Percentiles rank a stretch among this genome's conserved stretches.
phyloP scores from a whole-genome alignment of 768 basidiomycete genomes.

The Leccinum boreale region DNA sequence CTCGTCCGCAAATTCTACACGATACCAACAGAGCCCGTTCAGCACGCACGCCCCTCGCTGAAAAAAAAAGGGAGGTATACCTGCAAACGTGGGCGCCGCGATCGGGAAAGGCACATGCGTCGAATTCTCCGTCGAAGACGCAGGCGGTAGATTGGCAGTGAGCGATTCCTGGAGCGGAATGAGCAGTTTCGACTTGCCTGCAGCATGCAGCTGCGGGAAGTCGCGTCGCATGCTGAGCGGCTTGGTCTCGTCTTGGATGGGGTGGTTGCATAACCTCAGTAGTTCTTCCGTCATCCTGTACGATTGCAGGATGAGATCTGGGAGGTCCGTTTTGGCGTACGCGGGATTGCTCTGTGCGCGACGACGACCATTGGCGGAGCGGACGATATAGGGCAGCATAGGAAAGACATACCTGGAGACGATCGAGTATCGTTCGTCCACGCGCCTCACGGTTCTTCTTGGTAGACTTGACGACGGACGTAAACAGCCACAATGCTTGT shows the following conservation, averaged over 20 bases:
- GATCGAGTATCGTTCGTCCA: slow-evolving; percentile 55
- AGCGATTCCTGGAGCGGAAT: slow-evolving; percentile 93
- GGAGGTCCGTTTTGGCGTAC: slow-evolving; percentile 40
- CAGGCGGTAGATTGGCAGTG: slow-evolving; percentile 82
- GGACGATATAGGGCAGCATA: background rate
- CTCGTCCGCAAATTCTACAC: slow-evolving; percentile 72
- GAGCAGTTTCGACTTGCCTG: slow-evolving; percentile 68
- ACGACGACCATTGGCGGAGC: background rate
- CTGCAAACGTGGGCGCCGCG: slow-evolving; percentile 69
- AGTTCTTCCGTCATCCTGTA: slow-evolving; percentile 66
- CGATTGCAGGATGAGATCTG: slow-evolving; percentile 51
- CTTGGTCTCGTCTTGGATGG: slow-evolving; percentile 38
- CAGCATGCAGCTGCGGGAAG: slow-evolving; percentile 50
- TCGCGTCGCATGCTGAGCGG: slow-evolving; percentile 45
- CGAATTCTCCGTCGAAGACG: slow-evolving; percentile 50
- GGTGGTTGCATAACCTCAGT: slow-evolving; percentile 60
- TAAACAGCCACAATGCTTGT: slow-evolving; percentile 92
- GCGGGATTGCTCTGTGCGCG: slow-evolving; percentile 43
- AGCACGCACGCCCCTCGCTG: background rate
- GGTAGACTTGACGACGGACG: slow-evolving; percentile 83
- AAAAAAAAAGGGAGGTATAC: slow-evolving; percentile 30
- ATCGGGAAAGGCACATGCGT: slow-evolving; percentile 79
- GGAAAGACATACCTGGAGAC: slow-evolving; percentile 46
- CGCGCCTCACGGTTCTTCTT: slow-evolving; percentile 56
- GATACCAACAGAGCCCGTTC: background rate